Conservation (phyloP, 345 rosid genomes). For the Orychophragmus violaceus region DNA sequence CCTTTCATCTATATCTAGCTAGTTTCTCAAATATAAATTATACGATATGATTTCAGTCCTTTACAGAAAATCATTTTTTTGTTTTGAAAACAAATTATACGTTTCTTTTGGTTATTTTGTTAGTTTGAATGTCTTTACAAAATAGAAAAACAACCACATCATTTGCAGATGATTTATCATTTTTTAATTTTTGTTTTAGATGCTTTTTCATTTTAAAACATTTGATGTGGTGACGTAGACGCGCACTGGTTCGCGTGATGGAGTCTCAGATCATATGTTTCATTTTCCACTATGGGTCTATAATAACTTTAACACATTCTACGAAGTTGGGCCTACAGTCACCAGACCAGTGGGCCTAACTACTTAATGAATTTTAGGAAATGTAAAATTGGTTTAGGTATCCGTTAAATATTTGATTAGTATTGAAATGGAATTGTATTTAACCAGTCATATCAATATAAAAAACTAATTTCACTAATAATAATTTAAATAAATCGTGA, state of each 20-base stretch:
- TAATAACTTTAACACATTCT: neutral
- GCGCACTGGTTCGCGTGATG: neutral
- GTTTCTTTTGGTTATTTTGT: neutral
- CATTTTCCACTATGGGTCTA: neutral
- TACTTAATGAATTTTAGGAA: neutral
- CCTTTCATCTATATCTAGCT: neutral
- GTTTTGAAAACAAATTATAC: neutral
- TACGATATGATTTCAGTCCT: neutral
- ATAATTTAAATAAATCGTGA: too few relatives aligned
- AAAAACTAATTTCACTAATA: too few relatives aligned
- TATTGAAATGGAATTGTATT: too few relatives aligned
- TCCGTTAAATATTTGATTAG: too few relatives aligned
- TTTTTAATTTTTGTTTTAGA: neutral
- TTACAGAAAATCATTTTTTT: neutral
- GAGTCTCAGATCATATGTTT: neutral
- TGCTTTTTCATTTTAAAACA: neutral
- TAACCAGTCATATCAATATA: too few relatives aligned
- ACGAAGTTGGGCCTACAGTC: neutral
- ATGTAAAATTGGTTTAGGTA: too few relatives aligned
- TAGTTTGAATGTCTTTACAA: neutral
- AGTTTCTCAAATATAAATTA: neutral
- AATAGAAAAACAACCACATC: neutral
- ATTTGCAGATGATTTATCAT: neutral
- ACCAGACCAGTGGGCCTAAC: neutral
- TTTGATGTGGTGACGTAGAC: neutral